Base-by-base conservation (phyloP, 345 rosid genomes). In the Lepidium sativum region DNA sequence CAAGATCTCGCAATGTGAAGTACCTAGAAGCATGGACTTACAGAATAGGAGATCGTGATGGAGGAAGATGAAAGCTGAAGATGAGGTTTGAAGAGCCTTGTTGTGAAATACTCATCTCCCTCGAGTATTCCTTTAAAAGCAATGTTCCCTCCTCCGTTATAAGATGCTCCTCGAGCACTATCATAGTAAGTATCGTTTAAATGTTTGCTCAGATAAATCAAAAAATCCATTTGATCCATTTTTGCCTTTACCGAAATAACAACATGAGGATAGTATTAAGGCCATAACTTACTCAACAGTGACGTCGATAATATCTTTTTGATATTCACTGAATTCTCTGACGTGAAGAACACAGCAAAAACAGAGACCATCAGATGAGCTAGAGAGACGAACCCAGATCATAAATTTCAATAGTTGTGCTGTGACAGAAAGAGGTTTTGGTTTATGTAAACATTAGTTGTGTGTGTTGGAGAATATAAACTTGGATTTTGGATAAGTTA, bases 71-170 rank as follows among this genome's bases (percentile, higher is more conserved):
- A 82, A 70, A 83, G 54, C 62, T 53, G 73, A 52, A 87, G 78
- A 66, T 82, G 80, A 39, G 79, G 86, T 47, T 60, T 66, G 67
- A 92, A 85, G 63, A 92, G 84, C 74, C 81, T 89, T 66, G 81
- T 60, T 11, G 75, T 75, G 80, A 85, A 73, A 64, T 68, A 8
- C 31, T 68, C 60, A 68, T 75, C 54, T 59, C 70, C 79, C 23
- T 72, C 74, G 13, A 86, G 95, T 59, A 47, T 84, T 72, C 98
- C 98, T 78, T 44, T 80, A 69, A 92, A 89, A 9, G 79, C 71
- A 33, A 89, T 37, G 69, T 78, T 86, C 60, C 85, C 96, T 71
- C 98, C 98, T 63, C 98, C 95, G 5, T 49, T 81, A 61, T 68
- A 89, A 42, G 95, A 92, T 69, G 79, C 78, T 64, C 83, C 86